phyloP scores from a whole-genome alignment of 257 asterid species.

The Solanum pinnatisectum region DNA sequence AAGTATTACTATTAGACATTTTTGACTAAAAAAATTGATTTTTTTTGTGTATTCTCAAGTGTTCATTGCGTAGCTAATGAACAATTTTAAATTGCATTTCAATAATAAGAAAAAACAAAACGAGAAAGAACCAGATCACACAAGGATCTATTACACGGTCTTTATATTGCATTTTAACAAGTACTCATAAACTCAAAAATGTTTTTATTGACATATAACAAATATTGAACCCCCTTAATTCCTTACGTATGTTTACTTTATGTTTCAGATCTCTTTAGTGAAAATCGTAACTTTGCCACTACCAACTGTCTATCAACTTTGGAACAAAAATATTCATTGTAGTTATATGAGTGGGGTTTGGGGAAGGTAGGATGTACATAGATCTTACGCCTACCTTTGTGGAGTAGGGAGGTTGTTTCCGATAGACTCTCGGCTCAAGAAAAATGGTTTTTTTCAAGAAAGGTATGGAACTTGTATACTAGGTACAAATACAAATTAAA shows the following conservation, averaged over 20 bases:
- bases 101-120: no score
- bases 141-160: background rate
- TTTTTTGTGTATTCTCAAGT: background rate
- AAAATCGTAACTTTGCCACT: background rate
- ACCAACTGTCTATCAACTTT: background rate
- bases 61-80: background rate
- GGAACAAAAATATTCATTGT: background rate
- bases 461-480: background rate
- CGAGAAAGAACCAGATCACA: no score
- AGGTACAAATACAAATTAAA: background rate
- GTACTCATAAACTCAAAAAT: background rate
- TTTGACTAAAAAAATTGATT: no score
- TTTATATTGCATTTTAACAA: no score
- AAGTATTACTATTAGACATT: background rate
- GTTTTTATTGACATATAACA: background rate
- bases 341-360: background rate
- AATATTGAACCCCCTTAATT: background rate
- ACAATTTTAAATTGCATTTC: background rate
- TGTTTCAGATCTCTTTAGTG: no score
- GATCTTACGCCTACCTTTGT: background rate
- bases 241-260: background rate
- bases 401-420: background rate
- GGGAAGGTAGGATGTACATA: background rate
- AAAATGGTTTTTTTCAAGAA: background rate
- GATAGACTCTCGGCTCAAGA: background rate